A percentile compares a stretch with the other conserved stretches of the same genome.
Conservation (phyloP, 2,329 filamentous ascomycete genomes). For the Fusarium coffeatum region DNA sequence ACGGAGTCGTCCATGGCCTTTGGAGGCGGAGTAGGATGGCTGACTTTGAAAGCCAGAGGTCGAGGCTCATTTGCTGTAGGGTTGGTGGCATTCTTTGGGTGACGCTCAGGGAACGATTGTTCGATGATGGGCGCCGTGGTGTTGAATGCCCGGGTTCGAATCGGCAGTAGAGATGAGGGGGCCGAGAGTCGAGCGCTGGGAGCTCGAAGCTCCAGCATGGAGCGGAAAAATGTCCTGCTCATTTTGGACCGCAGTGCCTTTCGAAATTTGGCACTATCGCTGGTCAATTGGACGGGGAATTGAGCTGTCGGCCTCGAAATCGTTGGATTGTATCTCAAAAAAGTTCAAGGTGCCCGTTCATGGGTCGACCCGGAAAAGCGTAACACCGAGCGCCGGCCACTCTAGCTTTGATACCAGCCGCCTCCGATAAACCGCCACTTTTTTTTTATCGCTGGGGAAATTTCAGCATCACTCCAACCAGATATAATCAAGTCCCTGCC, state of each 20-base stretch:
- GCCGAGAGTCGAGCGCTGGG: slow-evolving; percentile 47
- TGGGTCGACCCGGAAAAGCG: slow-evolving; percentile 48
- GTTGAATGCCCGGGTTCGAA: slow-evolving; percentile 47
- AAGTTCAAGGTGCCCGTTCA: slow-evolving; percentile 41
- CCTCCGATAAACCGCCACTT: slow-evolving; percentile 46
- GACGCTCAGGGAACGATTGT: slow-evolving; percentile 47
- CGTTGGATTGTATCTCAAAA: slow-evolving; percentile 38
- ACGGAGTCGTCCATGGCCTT: slow-evolving; percentile 66
- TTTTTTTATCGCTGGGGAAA: slow-evolving; percentile 47
- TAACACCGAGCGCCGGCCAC: slow-evolving; percentile 49
- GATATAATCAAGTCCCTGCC: slow-evolving; percentile 36
- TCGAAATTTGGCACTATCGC: slow-evolving; percentile 42
- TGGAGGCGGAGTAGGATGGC: slow-evolving; percentile 51
- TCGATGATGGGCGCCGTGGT: slow-evolving; percentile 61
- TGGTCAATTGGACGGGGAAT: slow-evolving; percentile 34
- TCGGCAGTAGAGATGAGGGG: slow-evolving; percentile 43
- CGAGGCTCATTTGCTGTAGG: slow-evolving; percentile 50
- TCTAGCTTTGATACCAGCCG: slow-evolving; percentile 16
- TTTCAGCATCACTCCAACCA: slow-evolving; percentile 44
- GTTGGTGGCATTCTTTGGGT: slow-evolving; percentile 54
- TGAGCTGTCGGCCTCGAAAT: slow-evolving; percentile 35
- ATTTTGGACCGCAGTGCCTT: slow-evolving; percentile 53
- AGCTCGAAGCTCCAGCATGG: slow-evolving; percentile 69
- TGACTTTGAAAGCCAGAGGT: slow-evolving; percentile 56
- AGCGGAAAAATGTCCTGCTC: slow-evolving; percentile 72